Conservation (phyloP, 208 protist genomes). For the Trypanosomatidae sp. region DNA sequence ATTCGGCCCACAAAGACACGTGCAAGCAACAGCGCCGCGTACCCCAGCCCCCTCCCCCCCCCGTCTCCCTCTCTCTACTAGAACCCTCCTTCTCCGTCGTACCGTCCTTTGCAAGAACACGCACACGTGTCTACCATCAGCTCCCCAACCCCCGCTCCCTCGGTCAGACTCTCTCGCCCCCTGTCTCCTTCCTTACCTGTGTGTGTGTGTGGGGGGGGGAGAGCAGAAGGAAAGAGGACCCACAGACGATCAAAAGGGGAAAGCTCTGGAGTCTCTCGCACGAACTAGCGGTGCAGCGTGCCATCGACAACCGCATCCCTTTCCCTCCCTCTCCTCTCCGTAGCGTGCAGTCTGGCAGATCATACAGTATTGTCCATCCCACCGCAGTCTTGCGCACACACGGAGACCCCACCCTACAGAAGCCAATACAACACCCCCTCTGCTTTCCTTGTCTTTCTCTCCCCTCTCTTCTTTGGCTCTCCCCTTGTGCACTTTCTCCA, state of each 20-base stretch:
- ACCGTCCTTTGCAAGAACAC: background rate
- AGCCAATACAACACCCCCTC: background rate
- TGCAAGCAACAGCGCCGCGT: background rate
- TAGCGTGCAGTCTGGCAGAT: background rate
- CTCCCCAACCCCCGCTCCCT: background rate
- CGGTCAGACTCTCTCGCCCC: background rate
- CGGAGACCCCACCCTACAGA: background rate
- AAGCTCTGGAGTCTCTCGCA: too few species aligned
- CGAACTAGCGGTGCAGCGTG: background rate
- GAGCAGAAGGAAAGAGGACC: background rate
- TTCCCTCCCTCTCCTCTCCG: background rate
- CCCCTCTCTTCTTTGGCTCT: background rate
- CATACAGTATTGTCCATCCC: background rate
- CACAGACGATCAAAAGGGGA: too few species aligned
- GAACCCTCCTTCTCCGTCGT: background rate
- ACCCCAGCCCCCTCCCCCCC: background rate
- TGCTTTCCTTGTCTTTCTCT: background rate
- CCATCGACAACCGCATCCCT: background rate
- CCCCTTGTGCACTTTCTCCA: background rate
- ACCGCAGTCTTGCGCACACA: background rate
- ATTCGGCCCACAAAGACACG: background rate
- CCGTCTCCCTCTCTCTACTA: background rate
- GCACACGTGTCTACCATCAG: background rate
- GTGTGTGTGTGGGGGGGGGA: conserved; percentile 1
- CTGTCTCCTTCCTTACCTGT: background rate